Conservation (phyloP, 331 rosid genomes). For the Erythrophleum ivorense region DNA sequence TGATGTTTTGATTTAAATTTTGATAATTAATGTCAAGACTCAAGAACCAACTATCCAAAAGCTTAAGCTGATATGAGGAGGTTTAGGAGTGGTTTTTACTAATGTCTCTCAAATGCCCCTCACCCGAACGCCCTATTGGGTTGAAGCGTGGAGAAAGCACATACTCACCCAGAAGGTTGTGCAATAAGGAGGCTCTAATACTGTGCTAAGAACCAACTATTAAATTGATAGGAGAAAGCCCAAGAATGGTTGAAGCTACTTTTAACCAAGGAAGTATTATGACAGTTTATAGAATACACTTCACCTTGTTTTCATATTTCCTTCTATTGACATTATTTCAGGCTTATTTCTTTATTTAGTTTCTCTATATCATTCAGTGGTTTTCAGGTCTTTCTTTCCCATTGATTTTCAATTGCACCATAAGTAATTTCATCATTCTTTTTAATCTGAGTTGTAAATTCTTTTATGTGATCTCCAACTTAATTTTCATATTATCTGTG, state of each 20-base stretch:
- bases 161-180: no score
- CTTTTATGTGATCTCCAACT: not conserved
- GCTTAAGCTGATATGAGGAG: slow-evolving; percentile 7
- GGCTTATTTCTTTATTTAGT: not conserved
- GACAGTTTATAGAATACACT: slow-evolving; percentile 2
- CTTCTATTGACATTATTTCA: slow-evolving; percentile 1
- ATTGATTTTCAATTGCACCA: not conserved
- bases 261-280: not conserved
- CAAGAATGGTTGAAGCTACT: not conserved
- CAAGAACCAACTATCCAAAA: not conserved
- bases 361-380: slow-evolving; percentile 5
- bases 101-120: slow-evolving; percentile 3
- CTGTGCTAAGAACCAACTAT: not conserved
- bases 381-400: slow-evolving; percentile 6
- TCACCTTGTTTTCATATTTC: not conserved
- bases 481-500: not conserved
- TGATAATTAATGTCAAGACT: not conserved
- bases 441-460: not conserved
- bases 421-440: not conserved
- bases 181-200: no score
- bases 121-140: not conserved
- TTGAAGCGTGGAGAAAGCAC: not conserved
- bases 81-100: not conserved
- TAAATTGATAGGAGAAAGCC: not conserved
- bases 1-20: not conserved